Percentiles rank a stretch among this genome's conserved stretches.
These are phyloP conservation scores for Dalbergia cultrata DNA, from an alignment of 306 rosid genomes.

Conservation along the genomic window DNA sequence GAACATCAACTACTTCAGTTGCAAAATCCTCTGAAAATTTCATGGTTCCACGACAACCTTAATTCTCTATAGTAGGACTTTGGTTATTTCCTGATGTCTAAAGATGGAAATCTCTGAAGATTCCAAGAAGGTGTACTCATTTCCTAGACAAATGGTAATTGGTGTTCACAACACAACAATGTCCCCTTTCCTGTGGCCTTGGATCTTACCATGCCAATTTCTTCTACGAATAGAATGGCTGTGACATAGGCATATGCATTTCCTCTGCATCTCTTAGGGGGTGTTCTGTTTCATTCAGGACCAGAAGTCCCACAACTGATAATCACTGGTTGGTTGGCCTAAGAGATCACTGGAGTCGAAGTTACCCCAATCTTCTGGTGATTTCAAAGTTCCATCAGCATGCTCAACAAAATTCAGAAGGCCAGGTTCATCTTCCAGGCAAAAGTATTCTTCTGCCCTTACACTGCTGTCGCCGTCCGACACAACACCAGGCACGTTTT, in stretches of 20 bases:
- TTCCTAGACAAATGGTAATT: background rate
- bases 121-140: background rate
- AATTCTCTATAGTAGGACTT: too few species aligned
- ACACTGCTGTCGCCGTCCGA: constrained; percentile 70
- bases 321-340: constrained; percentile 57
- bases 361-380: constrained; percentile 79
- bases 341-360: constrained; percentile 70
- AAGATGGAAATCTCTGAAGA: background rate
- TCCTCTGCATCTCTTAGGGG: constrained; percentile 3
- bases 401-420: constrained; percentile 65
- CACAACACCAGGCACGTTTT: constrained; percentile 59
- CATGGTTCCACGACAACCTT: too few species aligned
- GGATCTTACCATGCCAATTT: constrained; percentile 5
- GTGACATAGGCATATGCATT: constrained; percentile 40
- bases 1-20: background rate
- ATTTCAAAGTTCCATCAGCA: constrained; percentile 70
- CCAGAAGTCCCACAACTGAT: constrained; percentile 96
- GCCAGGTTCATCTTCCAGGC: constrained; percentile 56
- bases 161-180: background rate
- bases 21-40: background rate
- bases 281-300: constrained; percentile 59
- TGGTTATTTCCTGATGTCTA: too few species aligned
- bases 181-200: constrained; percentile 1
- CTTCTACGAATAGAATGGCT: constrained; percentile 9
- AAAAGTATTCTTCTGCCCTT: constrained; percentile 65